Evolutionary conservation across 2,329 filamentous ascomycete species (phyloP).

Genomic region (Aspergillus cejpii): DNA sequence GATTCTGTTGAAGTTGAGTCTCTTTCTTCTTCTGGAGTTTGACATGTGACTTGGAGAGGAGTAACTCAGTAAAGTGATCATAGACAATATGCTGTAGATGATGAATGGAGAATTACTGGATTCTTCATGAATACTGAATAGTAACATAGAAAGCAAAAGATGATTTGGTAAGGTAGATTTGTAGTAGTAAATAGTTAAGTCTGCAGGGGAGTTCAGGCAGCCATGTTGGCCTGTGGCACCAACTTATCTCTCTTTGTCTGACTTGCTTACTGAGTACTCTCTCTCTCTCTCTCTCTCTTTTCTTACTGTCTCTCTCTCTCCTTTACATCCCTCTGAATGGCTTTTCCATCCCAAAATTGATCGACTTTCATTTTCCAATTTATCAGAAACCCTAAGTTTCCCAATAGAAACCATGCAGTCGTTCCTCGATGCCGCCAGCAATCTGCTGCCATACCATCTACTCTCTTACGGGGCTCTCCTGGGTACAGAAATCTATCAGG

Average conservation of each 20-base stretch:
- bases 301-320: not conserved
- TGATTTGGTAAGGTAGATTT: too few relatives aligned
- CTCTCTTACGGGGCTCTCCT: conserved; percentile 37
- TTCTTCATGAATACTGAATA: too few relatives aligned
- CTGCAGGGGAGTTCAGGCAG: not conserved
- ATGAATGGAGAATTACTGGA: too few relatives aligned
- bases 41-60: not conserved
- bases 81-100: too few relatives aligned
- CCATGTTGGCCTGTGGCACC: not conserved
- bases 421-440: conserved; percentile 10
- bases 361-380: too few relatives aligned
- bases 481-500: conserved; percentile 36
- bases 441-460: conserved; percentile 32
- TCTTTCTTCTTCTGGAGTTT: not conserved
- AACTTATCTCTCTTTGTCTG: not conserved
- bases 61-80: too few relatives aligned
- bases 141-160: too few relatives aligned
- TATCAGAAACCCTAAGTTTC: not conserved
- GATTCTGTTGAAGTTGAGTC: not conserved
- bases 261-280: too few relatives aligned
- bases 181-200: not conserved
- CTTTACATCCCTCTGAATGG: not conserved
- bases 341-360: not conserved
- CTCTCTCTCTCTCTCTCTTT: not conserved
- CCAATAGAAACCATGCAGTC: conserved; percentile 11